Base-by-base conservation (phyloP, 2,329 filamentous ascomycete species). In the Calonectria naviculata region DNA sequence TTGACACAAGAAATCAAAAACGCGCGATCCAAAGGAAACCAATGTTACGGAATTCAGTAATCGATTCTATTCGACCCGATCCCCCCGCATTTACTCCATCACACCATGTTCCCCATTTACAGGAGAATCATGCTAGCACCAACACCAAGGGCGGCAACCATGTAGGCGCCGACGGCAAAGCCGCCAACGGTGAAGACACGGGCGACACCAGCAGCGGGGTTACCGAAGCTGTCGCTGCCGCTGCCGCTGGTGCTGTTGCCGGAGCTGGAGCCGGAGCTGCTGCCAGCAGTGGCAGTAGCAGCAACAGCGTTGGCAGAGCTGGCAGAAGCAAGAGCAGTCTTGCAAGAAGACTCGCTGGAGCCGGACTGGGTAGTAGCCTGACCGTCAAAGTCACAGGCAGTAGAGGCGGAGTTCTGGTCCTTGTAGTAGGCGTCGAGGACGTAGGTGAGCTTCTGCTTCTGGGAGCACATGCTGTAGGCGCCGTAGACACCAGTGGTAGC, bases 381-480 rank as follows among this genome's bases (percentile, higher is more conserved):
- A 77, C 93, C 93, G 69, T 88, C 85, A 84, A 95, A 95, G 86
- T 91, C 87, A 81, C 94, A 97, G 36, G 94, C 92, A 66, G 84
- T 84, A 29, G 85, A 80, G 61, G 84, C 83, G 72, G 86, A 86
- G 76, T 87, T 85, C 79, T 92, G 87, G 75, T 82, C 83, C 76
- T 87, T 81, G 86, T 93, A 94, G 88, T 95, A 96, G 77, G 90
- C 84, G 85, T 95, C 91, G 75, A 95, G 89, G 60, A 91, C 93
- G 81, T 90, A 95, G 69, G 90, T 90, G 46, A 97, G 90, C 88
- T 95, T 90, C 84, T 94, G 88, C 76, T 88, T 87, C 78, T 89
- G 80, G 76, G 87, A 87, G 87, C 94, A 97, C 91, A 95, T 94
- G 83, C 91, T 90, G 87, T 94, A 95, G 58, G 93, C 89, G 76